These are phyloP conservation scores for Sorghum bicolor DNA, from an alignment of 176 grass and related monocot species.

Conservation along the genomic window DNA sequence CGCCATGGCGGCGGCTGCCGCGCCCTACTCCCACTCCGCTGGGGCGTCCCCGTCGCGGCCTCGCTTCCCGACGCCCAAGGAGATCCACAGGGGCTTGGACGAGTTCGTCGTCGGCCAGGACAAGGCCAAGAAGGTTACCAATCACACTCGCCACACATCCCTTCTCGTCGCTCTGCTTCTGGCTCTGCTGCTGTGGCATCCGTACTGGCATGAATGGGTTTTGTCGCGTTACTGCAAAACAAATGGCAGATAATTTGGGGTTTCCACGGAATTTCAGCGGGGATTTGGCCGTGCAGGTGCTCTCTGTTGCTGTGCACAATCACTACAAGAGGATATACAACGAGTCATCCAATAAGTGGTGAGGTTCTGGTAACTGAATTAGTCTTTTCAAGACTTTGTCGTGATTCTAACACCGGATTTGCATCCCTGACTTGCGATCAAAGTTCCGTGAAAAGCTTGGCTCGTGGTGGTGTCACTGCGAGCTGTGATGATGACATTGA, in stretches of 20 bases:
- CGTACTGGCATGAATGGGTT: not conserved
- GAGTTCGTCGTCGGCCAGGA: constrained; percentile 66
- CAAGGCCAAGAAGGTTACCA: constrained; percentile 49
- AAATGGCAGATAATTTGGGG: not conserved
- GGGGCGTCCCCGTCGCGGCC: constrained; percentile 19
- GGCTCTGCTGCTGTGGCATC: not conserved
- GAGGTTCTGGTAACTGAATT: not conserved
- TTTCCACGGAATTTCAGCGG: not conserved
- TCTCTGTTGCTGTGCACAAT: constrained; percentile 67
- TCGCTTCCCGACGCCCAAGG: constrained; percentile 55
- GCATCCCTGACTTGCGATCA: not conserved
- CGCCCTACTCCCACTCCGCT: not conserved
- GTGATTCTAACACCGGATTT: not conserved
- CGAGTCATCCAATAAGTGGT: constrained; percentile 37
- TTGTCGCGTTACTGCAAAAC: not conserved
- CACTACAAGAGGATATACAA: constrained; percentile 68
- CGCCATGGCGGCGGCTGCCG: not conserved
- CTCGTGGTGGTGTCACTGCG: not conserved
- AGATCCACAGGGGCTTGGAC: constrained; percentile 53
- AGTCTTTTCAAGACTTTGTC: not conserved
- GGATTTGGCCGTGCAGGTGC: constrained; percentile 40
- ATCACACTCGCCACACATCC: not conserved
- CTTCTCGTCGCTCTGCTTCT: not conserved
- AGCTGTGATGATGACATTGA: constrained; percentile 37
- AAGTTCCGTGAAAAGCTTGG: not conserved